Evolutionary conservation across 805 yeast genomes (phyloP).

Genomic region (Candida pseudofarinosa): DNA sequence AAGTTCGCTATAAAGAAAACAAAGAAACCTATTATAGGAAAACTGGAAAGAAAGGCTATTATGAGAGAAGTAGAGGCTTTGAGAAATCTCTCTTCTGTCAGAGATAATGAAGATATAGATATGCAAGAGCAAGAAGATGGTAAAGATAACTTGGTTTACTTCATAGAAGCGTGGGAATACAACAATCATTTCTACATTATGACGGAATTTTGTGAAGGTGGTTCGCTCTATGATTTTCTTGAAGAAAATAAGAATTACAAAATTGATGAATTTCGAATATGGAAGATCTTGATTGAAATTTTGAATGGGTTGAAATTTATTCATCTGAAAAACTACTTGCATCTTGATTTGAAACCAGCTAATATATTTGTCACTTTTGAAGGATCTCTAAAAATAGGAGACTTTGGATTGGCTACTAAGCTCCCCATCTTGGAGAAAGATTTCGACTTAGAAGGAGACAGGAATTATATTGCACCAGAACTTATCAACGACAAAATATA

Average conservation of each 20-base stretch:
- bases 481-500: conserved; percentile 77
- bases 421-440: conserved; percentile 61
- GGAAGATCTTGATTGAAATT: conserved; percentile 91
- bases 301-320: conserved; percentile 75
- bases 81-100: conserved; percentile 37
- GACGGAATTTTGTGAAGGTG: conserved; percentile 95
- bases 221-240: conserved; percentile 77
- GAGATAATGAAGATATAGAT: conserved; percentile 30
- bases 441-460: conserved; percentile 93
- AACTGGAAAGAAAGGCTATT: conserved; percentile 55
- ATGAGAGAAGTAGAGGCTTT: conserved; percentile 77
- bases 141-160: conserved; percentile 70
- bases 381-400: conserved; percentile 91
- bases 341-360: conserved; percentile 92
- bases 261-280: conserved; percentile 93
- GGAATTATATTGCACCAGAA: conserved; percentile 98
- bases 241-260: conserved; percentile 69
- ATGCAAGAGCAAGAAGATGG: conserved; percentile 52
- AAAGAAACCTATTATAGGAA: conserved; percentile 53
- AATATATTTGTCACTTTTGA: conserved; percentile 92
- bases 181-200: conserved; percentile 76
- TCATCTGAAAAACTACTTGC: conserved; percentile 71
- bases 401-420: conserved; percentile 90
- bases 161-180: conserved; percentile 83
- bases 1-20: conserved; percentile 87